These are phyloP conservation scores for Blastomyces percursus DNA, from an alignment of 2,329 filamentous ascomycete genomes.

Conservation along the genomic window DNA sequence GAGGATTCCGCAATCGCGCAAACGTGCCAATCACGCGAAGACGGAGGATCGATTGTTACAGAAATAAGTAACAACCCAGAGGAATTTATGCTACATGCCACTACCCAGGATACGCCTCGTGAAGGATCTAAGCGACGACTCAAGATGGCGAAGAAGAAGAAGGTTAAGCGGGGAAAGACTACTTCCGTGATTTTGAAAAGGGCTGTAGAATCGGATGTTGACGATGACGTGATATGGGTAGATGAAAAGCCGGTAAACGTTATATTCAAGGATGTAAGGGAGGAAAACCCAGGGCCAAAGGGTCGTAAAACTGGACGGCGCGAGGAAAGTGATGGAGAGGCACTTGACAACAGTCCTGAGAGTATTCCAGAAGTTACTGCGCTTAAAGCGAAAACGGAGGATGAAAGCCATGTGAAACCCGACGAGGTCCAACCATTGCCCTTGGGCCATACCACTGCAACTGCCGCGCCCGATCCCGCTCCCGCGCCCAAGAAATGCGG, in stretches of 20 bases:
- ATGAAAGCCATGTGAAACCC: conserved; percentile 2
- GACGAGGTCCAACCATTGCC: neutral
- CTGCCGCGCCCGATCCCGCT: conserved; percentile 10
- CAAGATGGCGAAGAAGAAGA: conserved; percentile 33
- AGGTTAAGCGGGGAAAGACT: conserved; percentile 36
- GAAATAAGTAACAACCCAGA: neutral
- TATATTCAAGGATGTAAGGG: conserved; percentile 4
- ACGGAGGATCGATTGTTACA: neutral
- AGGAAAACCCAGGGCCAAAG: neutral
- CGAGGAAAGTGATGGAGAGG: neutral
- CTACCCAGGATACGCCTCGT: neutral
- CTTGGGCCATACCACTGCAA: neutral
- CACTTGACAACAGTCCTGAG: neutral
- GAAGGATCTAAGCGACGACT: conserved; percentile 22
- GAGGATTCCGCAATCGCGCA: neutral
- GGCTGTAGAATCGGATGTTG: conserved; percentile 22
- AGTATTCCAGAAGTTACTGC: conserved; percentile 9
- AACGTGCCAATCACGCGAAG: neutral
- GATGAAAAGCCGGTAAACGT: conserved; percentile 19
- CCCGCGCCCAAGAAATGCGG: conserved; percentile 33
- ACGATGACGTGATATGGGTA: conserved; percentile 35
- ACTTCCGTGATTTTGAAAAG: conserved; percentile 26
- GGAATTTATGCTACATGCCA: neutral
- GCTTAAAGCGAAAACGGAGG: conserved; percentile 1
- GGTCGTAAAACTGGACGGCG: neutral